Percentiles rank a stretch among this genome's conserved stretches.
These are phyloP conservation scores for Cyclotella atomus DNA, from an alignment of 108 stramenopile species.

Conservation along the genomic window DNA sequence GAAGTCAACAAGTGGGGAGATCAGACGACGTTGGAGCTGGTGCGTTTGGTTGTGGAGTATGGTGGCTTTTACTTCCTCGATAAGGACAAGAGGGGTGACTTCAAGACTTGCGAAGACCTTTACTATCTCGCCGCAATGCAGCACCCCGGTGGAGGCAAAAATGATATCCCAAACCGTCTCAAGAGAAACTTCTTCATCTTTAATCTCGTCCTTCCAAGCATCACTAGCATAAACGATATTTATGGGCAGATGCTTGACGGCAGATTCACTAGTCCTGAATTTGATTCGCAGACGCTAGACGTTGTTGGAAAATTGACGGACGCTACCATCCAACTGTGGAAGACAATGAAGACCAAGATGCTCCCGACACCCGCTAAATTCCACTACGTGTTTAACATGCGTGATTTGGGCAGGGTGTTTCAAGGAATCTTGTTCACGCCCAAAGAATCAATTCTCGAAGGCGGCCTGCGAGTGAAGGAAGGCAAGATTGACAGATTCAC, in stretches of 20 bases:
- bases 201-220: constrained; percentile 88
- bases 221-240: constrained; percentile 92
- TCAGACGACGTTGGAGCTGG: constrained; percentile 90
- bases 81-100: constrained; percentile 93
- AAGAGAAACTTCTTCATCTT: constrained; percentile 94
- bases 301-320: constrained; percentile 75
- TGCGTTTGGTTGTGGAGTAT: constrained; percentile 84
- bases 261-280: constrained; percentile 63
- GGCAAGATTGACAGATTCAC: constrained; percentile 52
- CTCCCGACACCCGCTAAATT: constrained; percentile 93
- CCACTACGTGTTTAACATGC: constrained; percentile 94
- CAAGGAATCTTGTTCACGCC: constrained; percentile 90
- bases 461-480: constrained; percentile 62
- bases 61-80: constrained; percentile 91
- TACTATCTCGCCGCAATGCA: constrained; percentile 90
- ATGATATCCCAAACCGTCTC: constrained; percentile 91
- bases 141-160: constrained; percentile 90
- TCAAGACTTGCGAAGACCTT: constrained; percentile 90
- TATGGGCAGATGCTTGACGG: constrained; percentile 92
- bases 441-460: constrained; percentile 71
- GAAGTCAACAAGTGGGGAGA: constrained; percentile 94
- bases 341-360: constrained; percentile 84
- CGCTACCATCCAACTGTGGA: constrained; percentile 86
- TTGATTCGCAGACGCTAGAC: constrained; percentile 59
- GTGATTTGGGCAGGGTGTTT: constrained; percentile 89